Percentiles rank a stretch among this genome's conserved stretches.
These are phyloP conservation scores for Mycena venus DNA, from an alignment of 768 basidiomycete species.

Conservation along the genomic window DNA sequence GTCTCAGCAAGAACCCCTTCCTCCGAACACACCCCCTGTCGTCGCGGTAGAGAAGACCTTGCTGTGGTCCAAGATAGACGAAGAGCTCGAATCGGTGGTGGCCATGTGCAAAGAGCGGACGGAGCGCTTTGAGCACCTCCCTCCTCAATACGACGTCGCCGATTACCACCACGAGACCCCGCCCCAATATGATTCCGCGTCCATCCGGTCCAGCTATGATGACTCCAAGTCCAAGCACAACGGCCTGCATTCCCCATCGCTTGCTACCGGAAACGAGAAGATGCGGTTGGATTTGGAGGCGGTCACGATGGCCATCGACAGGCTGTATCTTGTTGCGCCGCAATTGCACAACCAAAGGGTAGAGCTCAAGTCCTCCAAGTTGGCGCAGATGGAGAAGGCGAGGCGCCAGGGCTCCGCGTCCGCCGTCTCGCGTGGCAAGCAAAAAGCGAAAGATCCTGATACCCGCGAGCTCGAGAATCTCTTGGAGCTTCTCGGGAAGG, in stretches of 20 bases:
- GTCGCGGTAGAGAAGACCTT: slow-evolving; percentile 71
- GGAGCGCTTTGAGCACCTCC: slow-evolving; percentile 54
- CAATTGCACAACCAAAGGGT: slow-evolving; percentile 94
- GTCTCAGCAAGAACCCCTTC: slow-evolving; percentile 51
- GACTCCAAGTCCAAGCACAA: slow-evolving; percentile 48
- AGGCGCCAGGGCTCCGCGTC: slow-evolving; percentile 53
- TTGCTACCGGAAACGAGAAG: slow-evolving; percentile 70
- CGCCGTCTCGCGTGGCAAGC: slow-evolving; percentile 48
- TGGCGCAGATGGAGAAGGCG: slow-evolving; percentile 82
- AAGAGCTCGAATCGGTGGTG: slow-evolving; percentile 78
- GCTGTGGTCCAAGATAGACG: slow-evolving; percentile 82
- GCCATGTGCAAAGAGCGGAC: slow-evolving; percentile 75
- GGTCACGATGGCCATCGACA: slow-evolving; percentile 90
- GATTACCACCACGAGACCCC: slow-evolving; percentile 57
- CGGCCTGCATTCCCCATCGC: slow-evolving; percentile 41
- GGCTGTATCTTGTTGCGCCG: slow-evolving; percentile 87
- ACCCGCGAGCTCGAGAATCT: slow-evolving; percentile 77
- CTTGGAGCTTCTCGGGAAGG: slow-evolving; percentile 77
- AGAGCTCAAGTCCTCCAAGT: slow-evolving; percentile 82
- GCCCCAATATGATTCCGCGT: slow-evolving; percentile 67
- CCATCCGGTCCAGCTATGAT: slow-evolving; percentile 51
- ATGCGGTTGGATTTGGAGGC: slow-evolving; percentile 88
- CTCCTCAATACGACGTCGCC: slow-evolving; percentile 61
- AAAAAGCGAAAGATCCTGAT: slow-evolving; percentile 58
- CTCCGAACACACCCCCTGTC: slow-evolving; percentile 58